phyloP scores from a whole-genome alignment of 495 filamentous ascomycete species.

The Hypoxylon fragiforme region DNA sequence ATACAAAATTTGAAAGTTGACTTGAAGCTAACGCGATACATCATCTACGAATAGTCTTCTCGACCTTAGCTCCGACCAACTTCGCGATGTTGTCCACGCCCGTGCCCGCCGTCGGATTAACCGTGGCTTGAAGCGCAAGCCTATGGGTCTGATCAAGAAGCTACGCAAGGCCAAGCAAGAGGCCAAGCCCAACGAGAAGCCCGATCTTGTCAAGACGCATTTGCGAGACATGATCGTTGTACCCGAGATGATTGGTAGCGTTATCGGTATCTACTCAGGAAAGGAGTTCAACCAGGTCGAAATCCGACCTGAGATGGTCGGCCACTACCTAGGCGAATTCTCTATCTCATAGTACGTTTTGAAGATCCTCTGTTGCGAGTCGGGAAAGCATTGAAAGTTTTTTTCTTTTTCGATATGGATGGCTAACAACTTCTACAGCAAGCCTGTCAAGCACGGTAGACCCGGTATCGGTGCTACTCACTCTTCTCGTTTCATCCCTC shows the following conservation, averaged over 20 bases:
- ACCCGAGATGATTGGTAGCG: conserved; percentile 97
- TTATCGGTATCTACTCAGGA: conserved; percentile 98
- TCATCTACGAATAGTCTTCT: conserved; percentile 63
- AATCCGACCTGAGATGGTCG: conserved; percentile 99
- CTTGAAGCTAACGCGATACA: conserved; percentile 37
- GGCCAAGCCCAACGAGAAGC: conserved; percentile 98
- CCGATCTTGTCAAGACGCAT: conserved; percentile 97
- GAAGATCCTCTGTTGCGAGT: background rate
- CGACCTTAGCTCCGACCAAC: conserved; percentile 96
- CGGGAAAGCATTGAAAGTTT: background rate
- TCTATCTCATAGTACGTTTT: conserved; percentile 97
- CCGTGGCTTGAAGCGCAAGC: conserved; percentile 98
- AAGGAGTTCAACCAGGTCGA: conserved; percentile 99
- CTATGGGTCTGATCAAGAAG: conserved; percentile 99
- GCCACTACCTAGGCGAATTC: conserved; percentile 98
- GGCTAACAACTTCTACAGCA: conserved; percentile 64
- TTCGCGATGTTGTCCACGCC: conserved; percentile 98
- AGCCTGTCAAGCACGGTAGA: conserved; percentile 99
- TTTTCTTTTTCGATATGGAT: too few species aligned
- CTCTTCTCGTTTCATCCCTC: conserved; percentile 72
- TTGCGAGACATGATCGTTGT: conserved; percentile 99
- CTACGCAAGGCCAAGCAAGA: conserved; percentile 99
- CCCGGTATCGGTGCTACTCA: conserved; percentile 99
- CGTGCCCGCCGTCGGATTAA: conserved; percentile 98
- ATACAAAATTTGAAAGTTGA: too few species aligned